phyloP scores from a whole-genome alignment of 208 protist genomes.

The Tritrichomonas musculus region DNA sequence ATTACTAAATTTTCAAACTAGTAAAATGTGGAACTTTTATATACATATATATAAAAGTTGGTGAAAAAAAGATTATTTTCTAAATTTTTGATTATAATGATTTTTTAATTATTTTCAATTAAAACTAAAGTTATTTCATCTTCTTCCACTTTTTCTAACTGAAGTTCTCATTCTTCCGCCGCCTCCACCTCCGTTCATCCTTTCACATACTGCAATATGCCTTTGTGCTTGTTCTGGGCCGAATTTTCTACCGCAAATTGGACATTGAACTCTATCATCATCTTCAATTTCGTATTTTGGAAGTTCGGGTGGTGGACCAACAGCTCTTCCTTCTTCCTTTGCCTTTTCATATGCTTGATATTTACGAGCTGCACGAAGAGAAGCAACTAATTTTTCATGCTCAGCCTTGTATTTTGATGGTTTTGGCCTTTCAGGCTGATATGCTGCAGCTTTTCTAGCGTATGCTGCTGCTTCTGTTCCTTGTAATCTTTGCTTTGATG shows the following conservation, averaged over 20 bases:
- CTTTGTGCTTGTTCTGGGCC: background rate
- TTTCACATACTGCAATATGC: background rate
- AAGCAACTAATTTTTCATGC: slow-evolving; percentile 2
- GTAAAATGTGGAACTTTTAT: no score
- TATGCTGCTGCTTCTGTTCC: background rate
- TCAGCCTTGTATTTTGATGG: background rate
- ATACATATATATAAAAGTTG: no score
- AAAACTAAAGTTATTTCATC: background rate
- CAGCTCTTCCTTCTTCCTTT: background rate
- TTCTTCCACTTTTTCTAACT: background rate
- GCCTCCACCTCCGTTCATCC: no score
- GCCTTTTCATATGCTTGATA: background rate
- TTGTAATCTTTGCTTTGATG: background rate
- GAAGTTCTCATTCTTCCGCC: background rate
- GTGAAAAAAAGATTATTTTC: no score
- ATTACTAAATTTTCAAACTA: no score
- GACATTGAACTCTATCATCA: slow-evolving; percentile 25
- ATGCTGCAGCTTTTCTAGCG: background rate
- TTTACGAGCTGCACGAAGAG: background rate
- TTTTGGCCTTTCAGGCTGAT: background rate
- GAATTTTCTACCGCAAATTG: background rate
- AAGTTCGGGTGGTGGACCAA: background rate
- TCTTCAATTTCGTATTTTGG: background rate
- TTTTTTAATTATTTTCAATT: background rate
- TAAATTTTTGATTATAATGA: background rate